Evolutionary conservation across 371 early-diverging fungal genomes (phyloP).

Genomic region (Circinella umbellata): DNA sequence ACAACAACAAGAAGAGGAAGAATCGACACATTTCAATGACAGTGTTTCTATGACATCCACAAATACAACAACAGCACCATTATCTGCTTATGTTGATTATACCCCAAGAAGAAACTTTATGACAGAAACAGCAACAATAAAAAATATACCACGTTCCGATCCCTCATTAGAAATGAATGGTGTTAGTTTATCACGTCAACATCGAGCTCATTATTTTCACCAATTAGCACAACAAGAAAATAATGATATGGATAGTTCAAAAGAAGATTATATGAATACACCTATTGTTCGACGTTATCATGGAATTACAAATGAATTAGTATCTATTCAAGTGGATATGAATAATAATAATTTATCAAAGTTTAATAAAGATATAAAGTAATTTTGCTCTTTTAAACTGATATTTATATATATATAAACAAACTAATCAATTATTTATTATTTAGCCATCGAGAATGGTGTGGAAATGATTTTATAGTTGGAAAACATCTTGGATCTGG

Average conservation of each 20-base stretch:
- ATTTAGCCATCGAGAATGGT: conserved; percentile 60
- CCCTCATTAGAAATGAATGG: conserved; percentile 7
- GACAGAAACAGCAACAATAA: neutral
- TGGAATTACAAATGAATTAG: conserved; percentile 30
- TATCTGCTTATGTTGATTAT: conserved; percentile 48
- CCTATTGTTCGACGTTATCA: conserved; percentile 41
- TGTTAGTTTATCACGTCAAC: conserved; percentile 28
- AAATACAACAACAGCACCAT: conserved; percentile 13
- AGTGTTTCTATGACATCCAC: neutral
- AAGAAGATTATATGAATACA: conserved; percentile 42
- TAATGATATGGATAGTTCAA: neutral
- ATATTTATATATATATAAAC: neutral
- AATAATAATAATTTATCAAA: neutral
- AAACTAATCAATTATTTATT: too few species aligned
- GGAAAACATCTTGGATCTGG: conserved; percentile 95
- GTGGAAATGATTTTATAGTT: conserved; percentile 93
- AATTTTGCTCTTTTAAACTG: neutral
- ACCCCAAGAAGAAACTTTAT: conserved; percentile 36
- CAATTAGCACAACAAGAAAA: conserved; percentile 29
- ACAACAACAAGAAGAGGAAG: neutral
- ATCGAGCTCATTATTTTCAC: conserved; percentile 35
- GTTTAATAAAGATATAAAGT: neutral
- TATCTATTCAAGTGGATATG: conserved; percentile 9
- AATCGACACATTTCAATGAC: neutral
- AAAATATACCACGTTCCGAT: conserved; percentile 5